These are phyloP conservation scores for Corynespora cassiicola DNA, from an alignment of 2,329 filamentous ascomycete genomes.

Conservation along the genomic window DNA sequence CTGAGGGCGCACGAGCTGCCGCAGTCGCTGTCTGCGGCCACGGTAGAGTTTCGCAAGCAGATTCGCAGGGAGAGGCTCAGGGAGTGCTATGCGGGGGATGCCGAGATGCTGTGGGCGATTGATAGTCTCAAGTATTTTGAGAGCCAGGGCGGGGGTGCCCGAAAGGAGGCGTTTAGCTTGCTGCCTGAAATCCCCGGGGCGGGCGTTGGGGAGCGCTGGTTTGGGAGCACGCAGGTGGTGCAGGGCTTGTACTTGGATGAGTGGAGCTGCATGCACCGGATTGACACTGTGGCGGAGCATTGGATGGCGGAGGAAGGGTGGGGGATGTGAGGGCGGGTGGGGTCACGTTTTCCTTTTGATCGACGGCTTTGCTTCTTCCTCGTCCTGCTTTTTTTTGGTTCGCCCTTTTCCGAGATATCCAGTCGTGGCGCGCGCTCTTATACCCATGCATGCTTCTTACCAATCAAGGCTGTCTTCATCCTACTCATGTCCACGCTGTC, in stretches of 20 bases:
- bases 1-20: slow-evolving; percentile 18
- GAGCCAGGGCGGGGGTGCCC: slow-evolving; percentile 13
- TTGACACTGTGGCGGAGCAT: slow-evolving; percentile 31
- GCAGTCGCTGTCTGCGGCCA: slow-evolving; percentile 13
- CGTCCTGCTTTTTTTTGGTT: too few species aligned
- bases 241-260: slow-evolving; percentile 41
- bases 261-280: slow-evolving; percentile 40
- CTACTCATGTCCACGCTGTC: too few species aligned
- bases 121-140: slow-evolving; percentile 32
- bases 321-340: too few species aligned
- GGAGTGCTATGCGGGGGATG: slow-evolving; percentile 27
- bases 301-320: slow-evolving; percentile 11
- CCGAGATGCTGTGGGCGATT: slow-evolving; percentile 40
- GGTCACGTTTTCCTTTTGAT: too few species aligned
- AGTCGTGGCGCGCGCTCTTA: too few species aligned
- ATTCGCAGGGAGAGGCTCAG: slow-evolving; percentile 30
- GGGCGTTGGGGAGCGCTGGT: slow-evolving; percentile 38
- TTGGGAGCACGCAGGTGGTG: slow-evolving; percentile 33
- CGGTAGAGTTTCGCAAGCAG: slow-evolving; percentile 25
- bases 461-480: too few species aligned
- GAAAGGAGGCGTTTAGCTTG: slow-evolving; percentile 19
- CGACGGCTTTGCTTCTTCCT: too few species aligned
- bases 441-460: too few species aligned
- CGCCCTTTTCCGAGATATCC: too few species aligned
- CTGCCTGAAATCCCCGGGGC: slow-evolving; percentile 34